Conservation (phyloP, 805 yeast species). For the Candida sithepensis region DNA sequence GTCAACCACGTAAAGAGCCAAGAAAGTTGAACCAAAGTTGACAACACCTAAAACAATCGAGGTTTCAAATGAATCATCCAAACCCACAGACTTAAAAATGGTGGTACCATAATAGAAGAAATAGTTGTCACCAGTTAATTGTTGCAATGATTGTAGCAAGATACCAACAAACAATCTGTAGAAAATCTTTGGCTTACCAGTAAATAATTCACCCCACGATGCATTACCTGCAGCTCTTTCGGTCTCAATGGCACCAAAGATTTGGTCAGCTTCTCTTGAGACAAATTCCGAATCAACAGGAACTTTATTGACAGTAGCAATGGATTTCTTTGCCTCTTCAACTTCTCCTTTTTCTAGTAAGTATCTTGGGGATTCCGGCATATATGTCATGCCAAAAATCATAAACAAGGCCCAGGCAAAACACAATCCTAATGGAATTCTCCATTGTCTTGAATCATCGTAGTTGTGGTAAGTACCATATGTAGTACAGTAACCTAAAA, state of each 20-base stretch:
- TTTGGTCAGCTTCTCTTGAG: slow-evolving; percentile 46
- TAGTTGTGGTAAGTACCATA: slow-evolving; percentile 57
- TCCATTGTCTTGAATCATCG: slow-evolving; percentile 56
- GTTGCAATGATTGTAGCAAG: slow-evolving; percentile 61
- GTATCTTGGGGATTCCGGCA: slow-evolving; percentile 81
- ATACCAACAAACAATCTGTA: slow-evolving; percentile 55
- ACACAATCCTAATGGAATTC: slow-evolving; percentile 55
- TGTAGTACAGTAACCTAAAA: slow-evolving; percentile 64
- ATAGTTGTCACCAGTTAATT: slow-evolving; percentile 70
- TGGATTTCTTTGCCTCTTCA: slow-evolving; percentile 51
- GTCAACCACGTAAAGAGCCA: slow-evolving; percentile 52
- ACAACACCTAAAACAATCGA: slow-evolving; percentile 43
- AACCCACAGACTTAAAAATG: slow-evolving; percentile 49
- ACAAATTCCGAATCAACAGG: slow-evolving; percentile 51
- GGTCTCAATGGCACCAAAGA: slow-evolving; percentile 57
- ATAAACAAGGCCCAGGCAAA: slow-evolving; percentile 51
- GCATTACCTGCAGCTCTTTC: slow-evolving; percentile 64
- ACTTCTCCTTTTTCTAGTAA: slow-evolving; percentile 43
- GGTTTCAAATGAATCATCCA: slow-evolving; percentile 45
- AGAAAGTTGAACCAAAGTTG: slow-evolving; percentile 46
- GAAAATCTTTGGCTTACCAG: slow-evolving; percentile 61
- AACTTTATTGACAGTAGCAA: slow-evolving; percentile 58
- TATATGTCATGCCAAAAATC: slow-evolving; percentile 47
- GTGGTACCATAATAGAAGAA: slow-evolving; percentile 68
- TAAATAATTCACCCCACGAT: slow-evolving; percentile 58